Percentiles rank a stretch among this genome's conserved stretches.
phyloP scores from a whole-genome alignment of 2,329 filamentous ascomycete species.

The Blastomyces parvus region DNA sequence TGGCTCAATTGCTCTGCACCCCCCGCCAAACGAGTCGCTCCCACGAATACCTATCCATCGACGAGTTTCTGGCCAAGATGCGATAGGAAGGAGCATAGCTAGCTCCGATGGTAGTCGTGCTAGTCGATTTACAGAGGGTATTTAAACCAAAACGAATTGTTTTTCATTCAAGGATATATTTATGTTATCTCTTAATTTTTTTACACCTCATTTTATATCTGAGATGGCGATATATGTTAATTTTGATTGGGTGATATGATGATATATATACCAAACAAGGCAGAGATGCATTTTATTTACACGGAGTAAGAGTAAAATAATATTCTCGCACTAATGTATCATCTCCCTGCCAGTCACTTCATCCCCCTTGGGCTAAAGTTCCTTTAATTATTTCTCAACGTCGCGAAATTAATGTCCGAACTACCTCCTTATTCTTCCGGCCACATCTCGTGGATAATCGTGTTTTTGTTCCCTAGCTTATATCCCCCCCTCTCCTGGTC shows the following conservation, averaged over 20 bases:
- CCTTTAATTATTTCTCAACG: too few relatives aligned
- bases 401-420: too few relatives aligned
- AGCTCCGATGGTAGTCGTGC: slow-evolving; percentile 38
- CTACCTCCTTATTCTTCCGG: too few relatives aligned
- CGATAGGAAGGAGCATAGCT: slow-evolving; percentile 34
- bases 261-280: not conserved
- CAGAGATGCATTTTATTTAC: not conserved
- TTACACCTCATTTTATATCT: not conserved
- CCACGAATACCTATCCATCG: slow-evolving; percentile 12
- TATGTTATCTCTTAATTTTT: not conserved
- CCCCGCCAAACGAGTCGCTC: slow-evolving; percentile 15
- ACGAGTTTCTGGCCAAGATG: slow-evolving; percentile 26
- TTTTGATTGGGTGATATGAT: not conserved
- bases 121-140: slow-evolving; percentile 36
- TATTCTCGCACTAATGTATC: not conserved
- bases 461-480: too few relatives aligned
- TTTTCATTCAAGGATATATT: not conserved
- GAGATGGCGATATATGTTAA: not conserved
- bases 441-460: too few relatives aligned
- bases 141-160: slow-evolving; percentile 12
- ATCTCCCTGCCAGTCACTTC: too few relatives aligned
- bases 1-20: slow-evolving; percentile 22
- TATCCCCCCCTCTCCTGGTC: too few relatives aligned
- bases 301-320: not conserved
- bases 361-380: too few relatives aligned